A percentile compares a stretch with the other conserved stretches of the same genome.
These are phyloP conservation scores for Andalucia godoyi DNA, from an alignment of 78 protist species.

Conservation along the genomic window DNA sequence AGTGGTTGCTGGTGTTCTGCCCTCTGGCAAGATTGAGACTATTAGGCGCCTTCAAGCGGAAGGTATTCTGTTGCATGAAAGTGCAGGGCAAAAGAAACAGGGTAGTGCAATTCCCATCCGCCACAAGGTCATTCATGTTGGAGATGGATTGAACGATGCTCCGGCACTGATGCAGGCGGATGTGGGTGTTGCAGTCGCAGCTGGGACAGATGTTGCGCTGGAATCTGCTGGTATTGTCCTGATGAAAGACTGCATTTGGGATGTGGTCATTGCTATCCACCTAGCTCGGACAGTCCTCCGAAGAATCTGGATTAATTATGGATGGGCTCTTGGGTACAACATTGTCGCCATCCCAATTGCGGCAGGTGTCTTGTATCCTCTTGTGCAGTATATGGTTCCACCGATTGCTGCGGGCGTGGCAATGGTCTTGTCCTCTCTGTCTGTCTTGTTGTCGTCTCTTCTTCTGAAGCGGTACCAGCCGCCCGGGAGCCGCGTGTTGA, in stretches of 20 bases:
- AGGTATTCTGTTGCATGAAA: too few species aligned
- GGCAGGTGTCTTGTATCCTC: slow-evolving; percentile 56
- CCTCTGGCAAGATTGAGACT: too few species aligned
- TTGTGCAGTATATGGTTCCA: slow-evolving; percentile 29
- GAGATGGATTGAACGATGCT: slow-evolving; percentile 93
- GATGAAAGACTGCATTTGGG: slow-evolving; percentile 32
- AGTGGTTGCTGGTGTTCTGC: too few species aligned
- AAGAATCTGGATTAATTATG: slow-evolving; percentile 69
- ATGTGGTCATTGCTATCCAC: slow-evolving; percentile 57
- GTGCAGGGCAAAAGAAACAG: too few species aligned
- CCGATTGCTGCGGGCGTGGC: slow-evolving; percentile 79
- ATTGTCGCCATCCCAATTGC: slow-evolving; percentile 69
- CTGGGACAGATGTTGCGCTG: slow-evolving; percentile 75
- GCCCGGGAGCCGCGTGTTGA: too few species aligned
- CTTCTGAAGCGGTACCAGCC: too few species aligned
- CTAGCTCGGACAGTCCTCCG: slow-evolving; percentile 41
- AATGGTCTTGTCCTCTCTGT: slow-evolving; percentile 81
- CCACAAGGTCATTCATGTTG: slow-evolving; percentile 66
- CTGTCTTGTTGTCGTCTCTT: slow-evolving; percentile 70
- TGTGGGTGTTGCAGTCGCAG: slow-evolving; percentile 77
- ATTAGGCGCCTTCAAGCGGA: too few species aligned
- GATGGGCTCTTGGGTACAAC: slow-evolving; percentile 87
- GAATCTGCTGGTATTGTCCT: slow-evolving; percentile 81
- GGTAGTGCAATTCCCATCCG: too few species aligned
- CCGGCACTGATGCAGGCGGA: slow-evolving; percentile 76